Evolutionary conservation across 768 basidiomycete genomes (phyloP), one percentile per base, ranked within the genome.

Genomic region (Boletus speciosus): DNA sequence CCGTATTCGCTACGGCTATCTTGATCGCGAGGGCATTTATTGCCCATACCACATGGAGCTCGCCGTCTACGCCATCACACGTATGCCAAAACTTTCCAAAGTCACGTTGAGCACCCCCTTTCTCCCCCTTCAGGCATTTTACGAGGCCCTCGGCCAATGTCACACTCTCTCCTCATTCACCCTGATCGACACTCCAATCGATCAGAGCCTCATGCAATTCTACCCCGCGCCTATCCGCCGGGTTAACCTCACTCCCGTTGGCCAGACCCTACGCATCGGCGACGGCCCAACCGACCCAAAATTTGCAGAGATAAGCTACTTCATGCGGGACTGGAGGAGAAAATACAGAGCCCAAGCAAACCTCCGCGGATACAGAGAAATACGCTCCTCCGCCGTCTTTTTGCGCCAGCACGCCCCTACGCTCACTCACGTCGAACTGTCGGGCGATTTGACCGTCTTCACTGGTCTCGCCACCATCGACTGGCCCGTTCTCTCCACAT

Each of bases 241-340:
- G 9, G 49, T 72, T n/a, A 67, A 58, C 29, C 61, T 71, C 37
- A 61, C 60, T 5, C 63, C 71, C 25, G 71, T 73, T 0, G 71
- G 68, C n/a, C 71, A 71, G 48, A 68, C 62, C 14, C 54, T 71
- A 2, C 70, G 70, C 9, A 66, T 71, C 43, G 70, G 70, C 4
- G 70, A 71, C 49, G 70, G 71, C 40, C 66, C 66, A 9, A 68
- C 65, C 1, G 68, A 73, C 36, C 62, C 68, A 47, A 64, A 60
- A 36, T 66, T 71, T 36, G 51, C 68, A 32, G 70, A 71, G 19
- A 65, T 65, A 40, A 63, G 56, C 23, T 71, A 71, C 58, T 73
- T 66, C 12, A 71, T 71, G 60, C 66, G 70, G 0, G 71, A 70
- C 37, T 71, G 70, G 70, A 59, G 70, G 50, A 68, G 68, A 58